Conservation (phyloP, 495 filamentous ascomycete genomes). For the Penicillium robsamsonii region DNA sequence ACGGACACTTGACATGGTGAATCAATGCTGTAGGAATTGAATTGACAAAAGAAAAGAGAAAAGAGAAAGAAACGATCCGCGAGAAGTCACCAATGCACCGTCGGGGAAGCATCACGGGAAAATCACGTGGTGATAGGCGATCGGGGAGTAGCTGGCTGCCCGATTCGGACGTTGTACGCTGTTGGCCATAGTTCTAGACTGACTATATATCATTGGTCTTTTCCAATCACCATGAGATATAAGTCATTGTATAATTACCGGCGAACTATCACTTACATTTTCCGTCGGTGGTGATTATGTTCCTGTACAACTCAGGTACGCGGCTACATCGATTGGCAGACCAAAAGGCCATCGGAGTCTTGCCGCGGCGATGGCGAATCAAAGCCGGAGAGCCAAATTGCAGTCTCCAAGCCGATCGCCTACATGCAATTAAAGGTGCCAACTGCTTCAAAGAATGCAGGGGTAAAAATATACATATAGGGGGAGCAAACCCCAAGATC, state of each 20-base stretch:
- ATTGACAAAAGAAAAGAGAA: conserved; percentile 24
- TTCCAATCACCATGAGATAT: neutral
- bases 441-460: neutral
- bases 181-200: neutral
- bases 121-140: conserved; percentile 45
- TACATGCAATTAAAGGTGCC: neutral
- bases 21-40: conserved; percentile 21
- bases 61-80: conserved; percentile 15
- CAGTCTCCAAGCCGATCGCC: neutral
- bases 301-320: neutral
- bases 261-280: neutral
- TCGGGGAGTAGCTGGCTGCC: conserved; percentile 22
- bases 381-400: neutral
- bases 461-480: conserved; percentile 1
- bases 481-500: neutral
- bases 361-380: conserved; percentile 7
- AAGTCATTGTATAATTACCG: neutral
- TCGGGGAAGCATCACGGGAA: conserved; percentile 39
- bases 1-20: conserved; percentile 38
- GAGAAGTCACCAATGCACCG: conserved; percentile 19
- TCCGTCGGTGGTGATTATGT: neutral
- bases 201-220: neutral
- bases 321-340: neutral
- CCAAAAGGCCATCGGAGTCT: neutral
- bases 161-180: conserved; percentile 6